Percentiles rank a stretch among this genome's conserved stretches.
Evolutionary conservation across 2,329 filamentous ascomycete species (phyloP).

Genomic region (Fusarium virguliforme): DNA sequence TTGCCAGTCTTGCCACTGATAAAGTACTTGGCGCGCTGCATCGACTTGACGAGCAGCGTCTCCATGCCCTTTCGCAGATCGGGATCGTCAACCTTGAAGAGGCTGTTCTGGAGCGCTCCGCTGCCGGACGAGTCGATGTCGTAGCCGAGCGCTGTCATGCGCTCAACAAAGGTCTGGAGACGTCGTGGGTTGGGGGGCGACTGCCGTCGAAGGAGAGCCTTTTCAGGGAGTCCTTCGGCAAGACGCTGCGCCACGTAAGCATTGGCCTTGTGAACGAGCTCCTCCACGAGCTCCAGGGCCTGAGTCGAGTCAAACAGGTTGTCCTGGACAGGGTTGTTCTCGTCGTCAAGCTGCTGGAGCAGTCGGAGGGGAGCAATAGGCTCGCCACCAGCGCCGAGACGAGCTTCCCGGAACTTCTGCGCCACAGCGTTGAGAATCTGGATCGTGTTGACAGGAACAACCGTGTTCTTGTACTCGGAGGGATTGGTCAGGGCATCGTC

Average conservation of each 20-base stretch:
- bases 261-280: conserved; percentile 95
- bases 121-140: conserved; percentile 92
- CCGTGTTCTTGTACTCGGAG: conserved; percentile 74
- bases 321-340: conserved; percentile 96
- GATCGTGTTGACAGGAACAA: conserved; percentile 81
- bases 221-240: conserved; percentile 84
- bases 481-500: conserved; percentile 82
- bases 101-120: conserved; percentile 90
- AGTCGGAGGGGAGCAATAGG: conserved; percentile 89
- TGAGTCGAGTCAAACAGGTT: conserved; percentile 95
- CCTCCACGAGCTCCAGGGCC: conserved; percentile 94
- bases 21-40: conserved; percentile 97
- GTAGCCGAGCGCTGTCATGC: conserved; percentile 93
- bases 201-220: conserved; percentile 92
- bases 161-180: conserved; percentile 90
- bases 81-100: conserved; percentile 92
- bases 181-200: conserved; percentile 88
- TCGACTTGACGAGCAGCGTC: conserved; percentile 92
- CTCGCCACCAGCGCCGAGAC: conserved; percentile 84
- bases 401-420: conserved; percentile 90
- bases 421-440: conserved; percentile 85
- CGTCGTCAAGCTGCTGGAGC: conserved; percentile 94
- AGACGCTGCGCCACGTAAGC: conserved; percentile 90
- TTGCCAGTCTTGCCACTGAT: conserved; percentile 85
- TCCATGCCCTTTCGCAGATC: conserved; percentile 98